Evolutionary conservation across 2,329 filamentous ascomycete species (phyloP), one percentile per base, ranked within the genome.

Genomic region (Verticillium albo-atrum): DNA sequence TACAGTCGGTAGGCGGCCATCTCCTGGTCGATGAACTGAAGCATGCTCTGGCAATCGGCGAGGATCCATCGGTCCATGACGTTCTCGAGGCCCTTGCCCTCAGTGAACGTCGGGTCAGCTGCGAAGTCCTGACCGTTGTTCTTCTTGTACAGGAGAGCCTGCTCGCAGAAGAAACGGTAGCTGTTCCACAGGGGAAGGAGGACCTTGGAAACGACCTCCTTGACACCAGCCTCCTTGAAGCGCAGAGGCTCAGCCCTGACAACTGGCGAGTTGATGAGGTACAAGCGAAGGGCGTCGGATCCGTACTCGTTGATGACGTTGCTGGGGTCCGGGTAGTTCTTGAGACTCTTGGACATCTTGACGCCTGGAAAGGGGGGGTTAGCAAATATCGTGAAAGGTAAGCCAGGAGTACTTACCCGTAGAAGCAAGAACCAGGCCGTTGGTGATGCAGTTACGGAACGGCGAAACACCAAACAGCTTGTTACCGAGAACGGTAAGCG

Each of bases 31-130:
- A 97, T 91, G 71, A 95, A 97, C 68, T 92, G 88, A 60, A 98
- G 82, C 66, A 98, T 80, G 68, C 91, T 96, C 74, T 98, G 94
- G 68, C 91, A 96, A 67, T 89, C 92, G 62, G 94, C 94, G 70
- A 98, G 77, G 67, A 98, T 95, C 94, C 94, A 98, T 62, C 89
- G 86, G 72, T 98, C 94, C 89, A 98, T 96, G 60, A 97, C 92
- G 68, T 97, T 98, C 59, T 84, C 88, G 9, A 57, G 42, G 17
- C 35, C 26, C 73, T 95, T 94, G 12, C 82, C 86, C 61, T 87
- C 83, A 73, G 91, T 90, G 62, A 89, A 85, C 62, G 84, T 82
- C 3, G 91, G 89, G 68, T 96, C 87, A 73, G 93, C 97, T 58
- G 86, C 74, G 70, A 89, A 97, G 65, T 95, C 87, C 26, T 91